These are phyloP conservation scores for Colletotrichum magnum DNA, from an alignment of 2,329 filamentous ascomycete genomes.

Conservation along the genomic window DNA sequence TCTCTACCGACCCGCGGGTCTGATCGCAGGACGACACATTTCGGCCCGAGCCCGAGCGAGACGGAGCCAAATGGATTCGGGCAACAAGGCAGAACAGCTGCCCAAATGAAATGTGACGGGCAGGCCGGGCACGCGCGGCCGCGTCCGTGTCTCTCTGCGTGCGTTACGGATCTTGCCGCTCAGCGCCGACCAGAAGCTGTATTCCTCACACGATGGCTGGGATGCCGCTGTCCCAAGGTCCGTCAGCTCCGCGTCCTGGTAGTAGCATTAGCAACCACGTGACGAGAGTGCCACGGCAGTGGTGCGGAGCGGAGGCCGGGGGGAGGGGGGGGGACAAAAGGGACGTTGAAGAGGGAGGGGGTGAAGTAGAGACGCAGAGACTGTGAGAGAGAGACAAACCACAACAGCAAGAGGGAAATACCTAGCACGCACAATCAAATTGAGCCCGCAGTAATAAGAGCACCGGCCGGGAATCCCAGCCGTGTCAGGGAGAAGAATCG, in stretches of 20 bases:
- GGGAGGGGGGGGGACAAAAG: no score
- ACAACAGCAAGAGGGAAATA: conserved; percentile 2
- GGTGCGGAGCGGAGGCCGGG: no score
- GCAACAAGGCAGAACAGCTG: conserved; percentile 30
- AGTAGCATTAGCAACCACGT: neutral
- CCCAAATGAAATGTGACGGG: conserved; percentile 24
- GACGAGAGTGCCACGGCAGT: conserved; percentile 1
- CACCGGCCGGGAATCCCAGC: conserved; percentile 5
- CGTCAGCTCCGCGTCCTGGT: conserved; percentile 6
- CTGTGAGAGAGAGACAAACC: neutral
- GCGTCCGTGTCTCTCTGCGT: conserved; percentile 20
- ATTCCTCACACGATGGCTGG: conserved; percentile 15
- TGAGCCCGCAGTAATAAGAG: neutral
- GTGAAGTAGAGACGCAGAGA: no score
- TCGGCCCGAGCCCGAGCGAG: conserved; percentile 28
- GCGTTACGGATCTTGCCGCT: conserved; percentile 35
- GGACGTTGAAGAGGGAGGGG: no score
- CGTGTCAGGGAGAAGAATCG: neutral
- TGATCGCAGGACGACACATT: neutral
- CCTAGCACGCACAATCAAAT: neutral
- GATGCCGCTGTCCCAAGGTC: conserved; percentile 22
- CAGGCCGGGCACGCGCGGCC: conserved; percentile 20
- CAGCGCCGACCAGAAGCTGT: conserved; percentile 1
- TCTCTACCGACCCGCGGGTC: neutral
- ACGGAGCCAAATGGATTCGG: neutral